Evolutionary conservation across 306 rosid species (phyloP).

Genomic region (Nissolia schottii): DNA sequence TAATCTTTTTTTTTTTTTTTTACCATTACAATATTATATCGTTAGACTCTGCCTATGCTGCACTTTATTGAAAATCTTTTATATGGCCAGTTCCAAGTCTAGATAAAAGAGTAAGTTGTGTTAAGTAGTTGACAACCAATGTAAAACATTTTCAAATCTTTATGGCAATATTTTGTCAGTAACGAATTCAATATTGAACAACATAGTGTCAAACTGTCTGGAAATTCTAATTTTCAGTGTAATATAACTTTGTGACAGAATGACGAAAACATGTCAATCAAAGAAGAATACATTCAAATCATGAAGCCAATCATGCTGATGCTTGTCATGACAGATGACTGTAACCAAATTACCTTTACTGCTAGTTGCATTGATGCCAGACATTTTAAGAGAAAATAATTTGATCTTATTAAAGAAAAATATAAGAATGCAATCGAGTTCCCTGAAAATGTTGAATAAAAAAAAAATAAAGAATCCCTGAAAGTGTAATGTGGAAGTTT

Average conservation of each 20-base stretch:
- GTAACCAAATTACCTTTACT: neutral
- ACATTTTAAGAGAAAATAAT: neutral
- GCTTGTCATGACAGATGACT: neutral
- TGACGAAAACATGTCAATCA: neutral
- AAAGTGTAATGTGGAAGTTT: constrained; percentile 17
- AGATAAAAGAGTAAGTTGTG: too few relatives aligned
- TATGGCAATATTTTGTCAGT: neutral
- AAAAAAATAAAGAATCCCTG: neutral
- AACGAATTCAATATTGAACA: neutral
- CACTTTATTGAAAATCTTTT: too few relatives aligned
- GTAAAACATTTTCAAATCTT: too few relatives aligned
- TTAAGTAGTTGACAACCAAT: too few relatives aligned
- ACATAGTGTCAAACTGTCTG: neutral
- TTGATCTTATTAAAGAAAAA: neutral
- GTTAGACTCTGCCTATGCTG: too few relatives aligned
- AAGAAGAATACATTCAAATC: neutral
- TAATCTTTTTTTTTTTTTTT: neutral
- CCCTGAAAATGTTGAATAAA: neutral
- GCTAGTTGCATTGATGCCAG: neutral
- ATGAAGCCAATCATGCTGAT: neutral
- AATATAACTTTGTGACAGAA: neutral
- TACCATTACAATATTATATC: neutral
- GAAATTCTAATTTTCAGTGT: constrained; percentile 5
- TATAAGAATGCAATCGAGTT: neutral
- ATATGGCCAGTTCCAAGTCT: too few relatives aligned